Base-by-base conservation (phyloP, 2,329 filamentous ascomycete species). In the Colletotrichum agaves region DNA sequence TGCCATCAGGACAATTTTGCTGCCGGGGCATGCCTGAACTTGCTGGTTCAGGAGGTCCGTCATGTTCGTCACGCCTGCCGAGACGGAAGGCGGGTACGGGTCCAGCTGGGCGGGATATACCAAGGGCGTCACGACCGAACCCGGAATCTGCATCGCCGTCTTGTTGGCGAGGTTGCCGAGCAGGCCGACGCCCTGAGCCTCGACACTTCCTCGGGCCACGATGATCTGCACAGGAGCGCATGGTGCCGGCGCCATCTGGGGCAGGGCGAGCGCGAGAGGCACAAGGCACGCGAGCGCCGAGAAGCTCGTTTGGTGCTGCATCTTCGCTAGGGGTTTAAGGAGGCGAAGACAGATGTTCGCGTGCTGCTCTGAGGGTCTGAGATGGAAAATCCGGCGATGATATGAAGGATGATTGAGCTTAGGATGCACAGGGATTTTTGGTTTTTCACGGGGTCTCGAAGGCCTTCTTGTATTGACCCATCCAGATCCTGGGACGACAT, bases 1-100 rank as follows among this genome's bases (percentile, higher is more conserved):
- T 0, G 80, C 81, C 53, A 83, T 63, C 39, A 83, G 69, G 2
- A 79, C 81, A 43, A 83, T 71, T 72, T 81, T 81, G 58, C 73
- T 74, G 8, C 76, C 69, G 1, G 80, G 80, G 43, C 81, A 83
- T 5, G 72, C 71, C 39, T 72, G 61, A 63, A 73, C 69, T 63
- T 83, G 81, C 33, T 73, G 64, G 13, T 67, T 70, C 39, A 83
- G 65, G 50, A 73, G 71, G 21, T 72, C 41, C 13, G 73, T 77
- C 73, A 81, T 69, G 43, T 71, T 74, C 58, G 73, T 39, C 33
- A 75, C 74, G 31, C 81, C 81, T 3, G 73, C 73, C 27, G 46
- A 62, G 63, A 80, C 80, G 2, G 81, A 83, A 2, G 69, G 70
- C 12, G 71, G 56, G 66, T 83, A 83, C 52, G 64, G 57, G 3